Conservation (phyloP, 108 stramenopile species). For the Nitzschia inconspicua region DNA sequence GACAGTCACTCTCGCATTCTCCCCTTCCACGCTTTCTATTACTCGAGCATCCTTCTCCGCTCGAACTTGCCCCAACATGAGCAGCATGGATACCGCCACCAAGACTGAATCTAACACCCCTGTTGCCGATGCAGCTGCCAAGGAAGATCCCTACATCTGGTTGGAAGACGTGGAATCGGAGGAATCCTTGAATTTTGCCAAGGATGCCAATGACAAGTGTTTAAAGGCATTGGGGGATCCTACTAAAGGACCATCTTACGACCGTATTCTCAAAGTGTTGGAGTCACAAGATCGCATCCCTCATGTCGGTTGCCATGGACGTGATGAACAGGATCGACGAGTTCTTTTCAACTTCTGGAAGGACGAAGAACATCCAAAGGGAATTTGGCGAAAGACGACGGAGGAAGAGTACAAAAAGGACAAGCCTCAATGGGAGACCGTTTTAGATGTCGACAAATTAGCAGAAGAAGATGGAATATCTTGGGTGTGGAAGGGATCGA, state of each 20-base stretch:
- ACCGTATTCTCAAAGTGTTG: slow-evolving; percentile 56
- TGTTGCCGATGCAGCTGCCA: no score
- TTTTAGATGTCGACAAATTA: slow-evolving; percentile 80
- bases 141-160: slow-evolving; percentile 77
- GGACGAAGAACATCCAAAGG: slow-evolving; percentile 72
- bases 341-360: slow-evolving; percentile 76
- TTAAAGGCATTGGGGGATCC: slow-evolving; percentile 74
- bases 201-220: slow-evolving; percentile 64
- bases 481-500: slow-evolving; percentile 85
- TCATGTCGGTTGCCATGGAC: slow-evolving; percentile 54
- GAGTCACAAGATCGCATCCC: slow-evolving; percentile 80
- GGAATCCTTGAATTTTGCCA: slow-evolving; percentile 47
- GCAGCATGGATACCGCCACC: background rate
- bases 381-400: slow-evolving; percentile 83
- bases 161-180: slow-evolving; percentile 82
- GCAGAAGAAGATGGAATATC: slow-evolving; percentile 56
- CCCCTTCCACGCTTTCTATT: background rate
- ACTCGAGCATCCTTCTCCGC: background rate
- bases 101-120: background rate
- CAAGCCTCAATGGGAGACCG: slow-evolving; percentile 69
- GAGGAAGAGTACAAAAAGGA: slow-evolving; percentile 56
- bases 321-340: slow-evolving; percentile 48
- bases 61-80: background rate
- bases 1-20: background rate
- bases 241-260: slow-evolving; percentile 41